These are phyloP conservation scores for Actinidia arguta DNA, from an alignment of 179 eudicot genomes.

Conservation along the genomic window DNA sequence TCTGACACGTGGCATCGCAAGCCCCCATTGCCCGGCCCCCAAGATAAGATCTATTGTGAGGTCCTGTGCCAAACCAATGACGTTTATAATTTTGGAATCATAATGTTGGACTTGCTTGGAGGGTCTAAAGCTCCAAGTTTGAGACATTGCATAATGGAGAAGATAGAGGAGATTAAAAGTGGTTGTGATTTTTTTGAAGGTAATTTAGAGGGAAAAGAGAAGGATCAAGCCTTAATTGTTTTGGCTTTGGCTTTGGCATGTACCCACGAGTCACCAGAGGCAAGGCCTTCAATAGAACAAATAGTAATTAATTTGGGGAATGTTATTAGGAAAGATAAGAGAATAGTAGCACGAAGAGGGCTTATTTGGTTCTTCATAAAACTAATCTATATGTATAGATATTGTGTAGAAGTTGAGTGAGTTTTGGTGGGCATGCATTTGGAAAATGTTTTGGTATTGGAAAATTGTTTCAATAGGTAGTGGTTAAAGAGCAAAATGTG, in stretches of 20 bases:
- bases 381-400: too few relatives aligned
- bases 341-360: not conserved
- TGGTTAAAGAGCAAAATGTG: too few relatives aligned
- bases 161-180: conserved; percentile 17
- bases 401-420: too few relatives aligned
- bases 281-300: conserved; percentile 39
- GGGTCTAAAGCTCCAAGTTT: conserved; percentile 21
- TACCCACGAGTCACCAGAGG: conserved; percentile 10
- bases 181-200: conserved; percentile 29
- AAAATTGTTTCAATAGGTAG: too few relatives aligned
- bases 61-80: conserved; percentile 31
- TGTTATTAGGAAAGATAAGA: not conserved
- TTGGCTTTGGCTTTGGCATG: conserved; percentile 44
- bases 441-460: too few relatives aligned
- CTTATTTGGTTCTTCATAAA: too few relatives aligned
- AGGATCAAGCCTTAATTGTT: conserved; percentile 30
- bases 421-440: too few relatives aligned
- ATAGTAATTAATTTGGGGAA: conserved; percentile 23
- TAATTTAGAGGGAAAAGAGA: conserved; percentile 23
- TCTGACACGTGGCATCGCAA: conserved; percentile 18
- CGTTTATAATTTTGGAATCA: conserved; percentile 39
- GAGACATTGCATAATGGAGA: conserved; percentile 11
- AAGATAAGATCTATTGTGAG: not conserved
- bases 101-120: conserved; percentile 41
- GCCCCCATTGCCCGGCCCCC: conserved; percentile 14